A percentile compares a stretch with the other conserved stretches of the same genome.
phyloP scores from a whole-genome alignment of 352 stramenopile genomes.

The Phytophthora sojae region DNA sequence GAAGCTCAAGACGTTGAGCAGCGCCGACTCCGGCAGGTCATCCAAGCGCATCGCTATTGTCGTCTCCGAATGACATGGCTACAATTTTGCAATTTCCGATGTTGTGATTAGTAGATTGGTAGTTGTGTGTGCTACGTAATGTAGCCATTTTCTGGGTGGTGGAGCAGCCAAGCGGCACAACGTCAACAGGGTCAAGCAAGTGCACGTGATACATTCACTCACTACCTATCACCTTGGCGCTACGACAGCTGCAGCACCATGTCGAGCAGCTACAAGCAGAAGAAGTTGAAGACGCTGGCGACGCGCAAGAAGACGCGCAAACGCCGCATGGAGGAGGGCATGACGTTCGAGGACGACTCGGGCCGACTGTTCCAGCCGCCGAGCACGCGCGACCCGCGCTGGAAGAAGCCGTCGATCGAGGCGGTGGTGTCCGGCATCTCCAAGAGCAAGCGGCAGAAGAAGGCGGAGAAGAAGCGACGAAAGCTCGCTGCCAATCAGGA shows the following conservation, averaged over 20 bases:
- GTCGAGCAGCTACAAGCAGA: constrained; percentile 89
- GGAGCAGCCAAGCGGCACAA: constrained; percentile 20
- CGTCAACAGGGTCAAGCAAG: constrained; percentile 8
- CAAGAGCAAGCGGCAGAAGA: constrained; percentile 42
- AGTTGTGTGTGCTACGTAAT: constrained; percentile 2
- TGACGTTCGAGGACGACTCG: constrained; percentile 74
- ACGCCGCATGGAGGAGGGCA: constrained; percentile 63
- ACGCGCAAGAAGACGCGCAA: constrained; percentile 86
- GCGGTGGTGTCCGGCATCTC: constrained; percentile 46
- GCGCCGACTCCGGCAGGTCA: constrained; percentile 10
- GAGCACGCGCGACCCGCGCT: constrained; percentile 72
- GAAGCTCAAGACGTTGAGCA: constrained; percentile 22
- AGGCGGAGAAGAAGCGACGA: constrained; percentile 43
- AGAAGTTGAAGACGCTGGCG: constrained; percentile 82
- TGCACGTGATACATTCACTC: not conserved
- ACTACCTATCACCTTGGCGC: not conserved
- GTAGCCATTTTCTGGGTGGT: constrained; percentile 29
- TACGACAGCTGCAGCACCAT: constrained; percentile 36
- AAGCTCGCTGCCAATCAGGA: constrained; percentile 39
- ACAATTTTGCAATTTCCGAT: not conserved
- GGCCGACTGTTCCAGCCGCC: constrained; percentile 76
- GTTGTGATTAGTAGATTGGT: constrained; percentile 2
- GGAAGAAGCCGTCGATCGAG: constrained; percentile 70
- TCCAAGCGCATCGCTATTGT: not conserved
- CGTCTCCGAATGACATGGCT: constrained; percentile 2